Conservation (phyloP, 208 protist species). For the Wallacemonas collosoma region DNA sequence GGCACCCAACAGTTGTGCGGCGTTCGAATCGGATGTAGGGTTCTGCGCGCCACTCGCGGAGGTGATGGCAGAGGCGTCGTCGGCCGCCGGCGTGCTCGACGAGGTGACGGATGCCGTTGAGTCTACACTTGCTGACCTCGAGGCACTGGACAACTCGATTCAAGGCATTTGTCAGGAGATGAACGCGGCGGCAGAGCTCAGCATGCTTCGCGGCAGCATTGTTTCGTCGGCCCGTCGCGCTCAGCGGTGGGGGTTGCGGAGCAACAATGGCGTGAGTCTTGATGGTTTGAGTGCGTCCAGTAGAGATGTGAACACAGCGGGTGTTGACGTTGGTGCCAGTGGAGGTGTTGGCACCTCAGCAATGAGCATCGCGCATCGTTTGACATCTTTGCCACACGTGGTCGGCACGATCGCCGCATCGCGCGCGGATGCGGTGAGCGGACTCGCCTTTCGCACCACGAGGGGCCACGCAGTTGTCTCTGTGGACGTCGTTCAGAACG, state of each 20-base stretch:
- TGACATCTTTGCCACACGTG: constrained; percentile 22
- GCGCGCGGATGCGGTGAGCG: constrained; percentile 56
- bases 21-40: neutral
- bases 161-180: constrained; percentile 53
- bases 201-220: constrained; percentile 24
- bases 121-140: constrained; percentile 37
- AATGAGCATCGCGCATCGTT: neutral
- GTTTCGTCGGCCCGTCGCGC: neutral
- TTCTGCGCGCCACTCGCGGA: neutral
- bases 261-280: neutral
- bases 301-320: no score
- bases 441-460: constrained; percentile 88
- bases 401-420: constrained; percentile 28
- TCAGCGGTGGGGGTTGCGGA: neutral
- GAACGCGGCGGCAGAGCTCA: constrained; percentile 38
- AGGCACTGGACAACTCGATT: constrained; percentile 38
- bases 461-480: constrained; percentile 86
- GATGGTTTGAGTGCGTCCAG: no score
- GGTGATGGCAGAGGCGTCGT: neutral
- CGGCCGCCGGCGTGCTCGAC: neutral
- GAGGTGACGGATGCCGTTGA: constrained; percentile 19
- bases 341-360: neutral
- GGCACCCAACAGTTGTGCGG: neutral
- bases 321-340: no score
- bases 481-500: constrained; percentile 52